phyloP scores from a whole-genome alignment of 805 yeast species.

The Wickerhamomyces bisporus region DNA sequence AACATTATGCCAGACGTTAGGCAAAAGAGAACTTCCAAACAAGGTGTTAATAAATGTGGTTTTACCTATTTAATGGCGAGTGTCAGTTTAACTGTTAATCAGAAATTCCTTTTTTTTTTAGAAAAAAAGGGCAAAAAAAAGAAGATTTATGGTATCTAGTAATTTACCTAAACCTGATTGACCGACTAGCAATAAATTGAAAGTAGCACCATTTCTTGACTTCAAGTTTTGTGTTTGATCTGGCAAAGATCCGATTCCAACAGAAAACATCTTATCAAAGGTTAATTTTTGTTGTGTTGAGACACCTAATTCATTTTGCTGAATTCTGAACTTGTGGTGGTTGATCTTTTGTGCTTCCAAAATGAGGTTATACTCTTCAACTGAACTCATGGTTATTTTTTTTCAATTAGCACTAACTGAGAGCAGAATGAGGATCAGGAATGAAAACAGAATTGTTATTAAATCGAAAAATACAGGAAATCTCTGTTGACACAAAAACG shows the following conservation, averaged over 20 bases:
- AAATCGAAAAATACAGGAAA: background rate
- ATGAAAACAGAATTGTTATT: too few species aligned
- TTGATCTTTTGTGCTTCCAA: background rate
- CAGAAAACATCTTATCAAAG: constrained; percentile 5
- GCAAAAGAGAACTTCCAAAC: constrained; percentile 47
- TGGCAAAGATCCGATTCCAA: constrained; percentile 27
- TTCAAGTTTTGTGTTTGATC: constrained; percentile 25
- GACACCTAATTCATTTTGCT: background rate
- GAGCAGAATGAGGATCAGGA: too few species aligned
- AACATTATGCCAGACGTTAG: constrained; percentile 37
- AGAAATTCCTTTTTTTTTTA: too few species aligned
- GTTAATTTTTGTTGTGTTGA: background rate
- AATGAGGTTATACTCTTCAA: background rate
- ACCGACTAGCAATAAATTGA: constrained; percentile 83
- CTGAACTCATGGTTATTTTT: background rate
- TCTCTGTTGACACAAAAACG: too few species aligned
- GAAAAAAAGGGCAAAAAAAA: too few species aligned
- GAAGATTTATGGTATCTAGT: background rate
- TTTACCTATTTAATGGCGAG: too few species aligned
- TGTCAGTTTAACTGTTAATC: too few species aligned
- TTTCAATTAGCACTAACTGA: constrained; percentile 18
- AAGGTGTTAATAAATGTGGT: constrained; percentile 77
- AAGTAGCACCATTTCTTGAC: constrained; percentile 59
- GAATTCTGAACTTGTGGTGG: constrained; percentile 1
- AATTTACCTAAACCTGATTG: constrained; percentile 72